Evolutionary conservation across 2,329 filamentous ascomycete species (phyloP).

Genomic region (Aspergillus udagawae): DNA sequence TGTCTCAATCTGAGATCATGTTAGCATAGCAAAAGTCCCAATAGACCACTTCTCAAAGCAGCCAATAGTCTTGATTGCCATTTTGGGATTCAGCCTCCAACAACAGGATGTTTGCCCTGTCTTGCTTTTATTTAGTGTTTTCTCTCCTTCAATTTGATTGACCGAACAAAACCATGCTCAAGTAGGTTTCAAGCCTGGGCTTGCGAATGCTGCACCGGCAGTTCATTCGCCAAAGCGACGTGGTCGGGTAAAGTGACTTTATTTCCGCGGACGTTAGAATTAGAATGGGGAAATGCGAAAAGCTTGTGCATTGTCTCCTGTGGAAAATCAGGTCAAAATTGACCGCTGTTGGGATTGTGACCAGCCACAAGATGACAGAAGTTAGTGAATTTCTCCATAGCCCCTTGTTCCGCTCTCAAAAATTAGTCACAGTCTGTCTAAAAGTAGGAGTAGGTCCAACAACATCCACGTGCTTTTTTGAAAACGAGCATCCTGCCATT

Average conservation of each 20-base stretch:
- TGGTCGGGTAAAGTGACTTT: not conserved
- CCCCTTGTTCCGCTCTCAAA: not conserved
- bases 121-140: not conserved
- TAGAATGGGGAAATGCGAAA: not conserved
- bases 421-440: conserved; percentile 1
- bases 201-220: not conserved
- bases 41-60: not conserved
- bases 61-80: not conserved
- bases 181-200: not conserved
- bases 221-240: not conserved
- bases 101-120: not conserved
- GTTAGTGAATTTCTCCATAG: conserved; percentile 10
- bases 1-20: conserved; percentile 1
- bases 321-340: conserved; percentile 9
- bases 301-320: not conserved
- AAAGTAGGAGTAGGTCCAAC: not conserved
- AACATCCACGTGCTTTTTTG: not conserved
- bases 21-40: not conserved
- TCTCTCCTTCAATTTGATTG: not conserved
- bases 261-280: not conserved
- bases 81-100: not conserved
- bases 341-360: conserved; percentile 13
- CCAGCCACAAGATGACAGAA: conserved; percentile 14
- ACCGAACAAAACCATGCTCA: not conserved
- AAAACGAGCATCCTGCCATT: conserved; percentile 5